phyloP scores from a whole-genome alignment of 768 basidiomycete species.

The Mycena vulgaris region DNA sequence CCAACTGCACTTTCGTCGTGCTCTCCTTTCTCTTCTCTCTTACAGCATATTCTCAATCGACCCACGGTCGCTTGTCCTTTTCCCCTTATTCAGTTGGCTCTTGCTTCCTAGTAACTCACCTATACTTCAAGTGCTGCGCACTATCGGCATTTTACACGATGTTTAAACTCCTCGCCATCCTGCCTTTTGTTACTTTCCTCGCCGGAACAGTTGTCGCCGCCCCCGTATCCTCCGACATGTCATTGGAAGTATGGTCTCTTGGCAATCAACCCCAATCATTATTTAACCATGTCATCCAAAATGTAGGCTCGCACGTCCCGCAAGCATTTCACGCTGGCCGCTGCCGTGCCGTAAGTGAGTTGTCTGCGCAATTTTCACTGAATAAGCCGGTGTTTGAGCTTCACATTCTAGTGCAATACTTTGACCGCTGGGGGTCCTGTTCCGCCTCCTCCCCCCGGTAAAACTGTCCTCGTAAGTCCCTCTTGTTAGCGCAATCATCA shows the following conservation, averaged over 20 bases:
- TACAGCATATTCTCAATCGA: not conserved
- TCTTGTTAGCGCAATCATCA: not conserved
- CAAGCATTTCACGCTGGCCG: not conserved
- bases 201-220: not conserved
- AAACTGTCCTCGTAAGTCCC: not conserved
- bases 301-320: not conserved
- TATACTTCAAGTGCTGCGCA: not conserved
- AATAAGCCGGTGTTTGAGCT: too few species aligned
- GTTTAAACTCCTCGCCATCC: not conserved
- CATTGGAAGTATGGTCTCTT: not conserved
- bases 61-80: not conserved
- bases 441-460: not conserved
- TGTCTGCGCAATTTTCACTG: not conserved
- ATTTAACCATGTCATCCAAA: not conserved
- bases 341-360: not conserved
- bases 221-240: not conserved
- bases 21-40: not conserved
- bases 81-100: not conserved
- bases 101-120: not conserved
- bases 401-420: too few species aligned
- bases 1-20: too few species aligned
- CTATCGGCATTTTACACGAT: too few species aligned
- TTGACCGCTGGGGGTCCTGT: not conserved
- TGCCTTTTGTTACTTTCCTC: not conserved
- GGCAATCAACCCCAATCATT: not conserved